Base-by-base conservation (phyloP, 1,139 yeast genomes). In the Meyerozyma smithsonii region DNA sequence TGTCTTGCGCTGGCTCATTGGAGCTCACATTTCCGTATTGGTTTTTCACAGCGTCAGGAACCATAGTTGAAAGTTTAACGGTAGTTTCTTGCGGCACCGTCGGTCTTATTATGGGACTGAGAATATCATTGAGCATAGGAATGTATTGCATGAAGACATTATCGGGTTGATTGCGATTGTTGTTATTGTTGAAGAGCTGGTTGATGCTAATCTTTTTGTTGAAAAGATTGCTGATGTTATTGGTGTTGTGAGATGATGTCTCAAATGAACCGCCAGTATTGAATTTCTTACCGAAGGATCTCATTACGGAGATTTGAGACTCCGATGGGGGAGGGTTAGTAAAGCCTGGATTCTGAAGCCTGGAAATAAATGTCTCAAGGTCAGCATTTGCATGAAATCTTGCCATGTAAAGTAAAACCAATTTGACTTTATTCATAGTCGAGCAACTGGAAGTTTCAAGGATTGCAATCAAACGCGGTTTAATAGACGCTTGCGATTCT, bases 371-470 rank as follows among this genome's bases (percentile, higher is more conserved):
- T 30, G 49, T 42, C 6, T 55, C 43, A 11, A 62, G 37, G 17
- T 62, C 64, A 20, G 47, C 45, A 4, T 56, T 46, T 39, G 57
- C 57, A 23, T 59, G 58, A 58, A 84, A 87, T 45, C 87, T 77
- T 20, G 86, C 62, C 0, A 84, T 82, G 56, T 86, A 92, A 5
- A 92, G 64, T 17, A 88, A 73, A 0, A 88, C 77, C 25, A 92
- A 66, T 44, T 67, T 70, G 33, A 71, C 54, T 46, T 71, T 71
- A 43, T 64, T 55, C 3, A 48, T 43, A 6, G 69, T 57, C 5
- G 66, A 51, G 7, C 66, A 47, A 5, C 42, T 24, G 1, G 49
- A 39, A 32, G 59, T 57, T 15, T 62, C 57, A 14, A 71, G 47
- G 4, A 65, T 41, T 25, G 58, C 58, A 28, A 55, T 44, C 45